These are phyloP conservation scores for Aspergillus felis DNA, from an alignment of 2,329 filamentous ascomycete genomes.

Conservation along the genomic window DNA sequence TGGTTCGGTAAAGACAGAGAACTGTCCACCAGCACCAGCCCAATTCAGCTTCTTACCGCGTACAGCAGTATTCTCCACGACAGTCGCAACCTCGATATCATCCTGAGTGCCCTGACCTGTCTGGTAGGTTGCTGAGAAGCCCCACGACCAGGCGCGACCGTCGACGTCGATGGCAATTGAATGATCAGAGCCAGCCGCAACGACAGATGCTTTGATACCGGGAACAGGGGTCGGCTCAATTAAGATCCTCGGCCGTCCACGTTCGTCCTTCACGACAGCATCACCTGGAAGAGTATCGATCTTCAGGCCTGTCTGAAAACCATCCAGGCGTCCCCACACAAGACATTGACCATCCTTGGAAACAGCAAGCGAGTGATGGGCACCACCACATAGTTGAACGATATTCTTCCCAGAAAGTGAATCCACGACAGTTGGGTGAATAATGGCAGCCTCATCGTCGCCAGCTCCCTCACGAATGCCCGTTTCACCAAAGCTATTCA, in stretches of 20 bases:
- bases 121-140: conserved; percentile 76
- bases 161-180: conserved; percentile 65
- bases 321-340: conserved; percentile 59
- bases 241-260: conserved; percentile 67
- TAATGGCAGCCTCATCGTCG: conserved; percentile 66
- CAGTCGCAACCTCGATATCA: conserved; percentile 71
- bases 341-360: conserved; percentile 53
- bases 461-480: conserved; percentile 62
- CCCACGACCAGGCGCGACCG: conserved; percentile 73
- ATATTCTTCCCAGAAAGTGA: conserved; percentile 63
- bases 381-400: conserved; percentile 64
- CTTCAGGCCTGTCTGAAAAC: conserved; percentile 59
- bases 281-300: conserved; percentile 53
- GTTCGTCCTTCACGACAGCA: conserved; percentile 61
- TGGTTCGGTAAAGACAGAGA: conserved; percentile 40
- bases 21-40: conserved; percentile 88
- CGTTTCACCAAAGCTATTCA: conserved; percentile 83
- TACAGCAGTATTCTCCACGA: conserved; percentile 81
- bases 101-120: conserved; percentile 74
- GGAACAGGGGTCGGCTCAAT: conserved; percentile 60
- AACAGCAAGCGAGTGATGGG: conserved; percentile 67
- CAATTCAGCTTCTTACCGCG: conserved; percentile 69
- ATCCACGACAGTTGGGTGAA: conserved; percentile 65
- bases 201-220: conserved; percentile 54
- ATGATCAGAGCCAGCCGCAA: conserved; percentile 67